Base-by-base conservation (phyloP, 2,329 filamentous ascomycete genomes). In the Ophiocordyceps camponoti-floridani region DNA sequence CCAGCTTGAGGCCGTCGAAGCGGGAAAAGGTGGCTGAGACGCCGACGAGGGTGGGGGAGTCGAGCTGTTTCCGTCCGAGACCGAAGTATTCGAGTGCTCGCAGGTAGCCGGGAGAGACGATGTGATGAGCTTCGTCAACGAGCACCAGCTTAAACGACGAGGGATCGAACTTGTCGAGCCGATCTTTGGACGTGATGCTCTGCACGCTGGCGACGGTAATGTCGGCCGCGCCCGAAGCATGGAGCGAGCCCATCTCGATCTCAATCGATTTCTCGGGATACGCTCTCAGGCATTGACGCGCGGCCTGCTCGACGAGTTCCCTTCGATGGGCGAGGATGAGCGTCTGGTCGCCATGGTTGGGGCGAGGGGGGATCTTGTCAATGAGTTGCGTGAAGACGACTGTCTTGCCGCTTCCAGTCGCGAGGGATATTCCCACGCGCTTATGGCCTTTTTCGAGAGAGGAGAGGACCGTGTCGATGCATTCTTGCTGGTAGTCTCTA, bases 341-440 rank as follows among this genome's bases (percentile, higher is more conserved):
- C 0, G 89, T 94, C 57, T 86, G 85, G 1, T 75, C 81, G 48
- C 64, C 57, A 28, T 70, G 58, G 44, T 68, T 65, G 11, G 66
- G 68, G 33, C 51, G 48, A 6, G 79, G 62, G 44, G 67, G 61
- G 43, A 96, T 69, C 47, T 84, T 81, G 54, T 84, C 78, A 49
- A 98, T 94, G 41, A 98, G 72, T 58, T 94, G 87, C 12, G 89
- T 96, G 65, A 98, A 98, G 53, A 98, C 88, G 57, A 98, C 80
- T 82, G 87, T 95, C 61, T 95, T 95, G 6, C 87, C 87, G 49
- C 83, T 79, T 1, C 88, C 87, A 4, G 88, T 95, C 3, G 87
- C 88, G 33, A 95, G 61, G 0, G 88, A 94, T 5, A 94, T 73
- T 0, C 87, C 87, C 1, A 94, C 65, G 7, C 88, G 74, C 54